Conservation (phyloP, 805 yeast species). For the Blastobotrys parvus region DNA sequence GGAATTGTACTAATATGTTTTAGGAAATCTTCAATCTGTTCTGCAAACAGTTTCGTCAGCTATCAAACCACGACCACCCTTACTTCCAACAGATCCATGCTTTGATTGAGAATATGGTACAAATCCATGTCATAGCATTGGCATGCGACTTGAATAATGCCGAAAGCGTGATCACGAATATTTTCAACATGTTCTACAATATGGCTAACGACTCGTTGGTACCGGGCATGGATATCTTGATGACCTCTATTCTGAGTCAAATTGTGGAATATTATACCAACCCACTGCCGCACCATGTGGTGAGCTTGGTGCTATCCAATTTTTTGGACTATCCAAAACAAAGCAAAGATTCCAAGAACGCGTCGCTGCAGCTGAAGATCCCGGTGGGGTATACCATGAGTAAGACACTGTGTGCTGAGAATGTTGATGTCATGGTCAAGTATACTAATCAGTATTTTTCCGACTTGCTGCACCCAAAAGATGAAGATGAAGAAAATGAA, state of each 20-base stretch:
- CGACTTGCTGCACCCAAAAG: conserved; percentile 53
- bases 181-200: conserved; percentile 59
- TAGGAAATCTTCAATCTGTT: conserved; percentile 53
- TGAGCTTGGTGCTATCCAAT: conserved; percentile 57
- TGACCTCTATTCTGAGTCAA: conserved; percentile 66
- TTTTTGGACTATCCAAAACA: conserved; percentile 35
- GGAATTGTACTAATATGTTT: neutral
- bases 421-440: conserved; percentile 66
- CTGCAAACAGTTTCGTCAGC: conserved; percentile 49
- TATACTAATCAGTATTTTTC: conserved; percentile 72
- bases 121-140: conserved; percentile 64
- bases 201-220: conserved; percentile 39
- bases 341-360: conserved; percentile 15
- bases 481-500: conserved; percentile 22
- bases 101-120: conserved; percentile 59
- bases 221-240: conserved; percentile 47
- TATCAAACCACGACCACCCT: conserved; percentile 44
- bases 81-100: conserved; percentile 57
- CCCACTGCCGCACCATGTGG: conserved; percentile 48
- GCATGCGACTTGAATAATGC: conserved; percentile 67
- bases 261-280: conserved; percentile 59
- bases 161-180: conserved; percentile 40
- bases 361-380: conserved; percentile 17
- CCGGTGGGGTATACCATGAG: conserved; percentile 62
- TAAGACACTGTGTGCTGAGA: conserved; percentile 56